Conservation (phyloP, 352 stramenopile species). For the Pythium inflatum region DNA sequence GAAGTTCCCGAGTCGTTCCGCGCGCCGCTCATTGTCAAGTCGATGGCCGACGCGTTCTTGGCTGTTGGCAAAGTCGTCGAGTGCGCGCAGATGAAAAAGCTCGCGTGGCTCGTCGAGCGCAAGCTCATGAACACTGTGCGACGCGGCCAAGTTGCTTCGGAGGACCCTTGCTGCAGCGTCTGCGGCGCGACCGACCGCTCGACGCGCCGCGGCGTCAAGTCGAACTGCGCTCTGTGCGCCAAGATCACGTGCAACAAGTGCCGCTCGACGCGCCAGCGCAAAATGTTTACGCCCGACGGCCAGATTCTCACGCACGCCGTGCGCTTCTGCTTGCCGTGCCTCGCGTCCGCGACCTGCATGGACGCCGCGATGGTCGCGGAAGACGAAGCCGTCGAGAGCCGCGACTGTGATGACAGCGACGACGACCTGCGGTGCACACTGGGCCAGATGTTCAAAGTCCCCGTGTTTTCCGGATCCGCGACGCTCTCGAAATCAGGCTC, state of each 20-base stretch:
- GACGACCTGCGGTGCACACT: not conserved
- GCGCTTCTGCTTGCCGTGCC: conserved; percentile 17
- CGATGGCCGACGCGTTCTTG: conserved; percentile 41
- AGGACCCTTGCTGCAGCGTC: conserved; percentile 3
- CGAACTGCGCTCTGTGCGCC: conserved; percentile 2
- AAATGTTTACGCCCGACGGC: not conserved
- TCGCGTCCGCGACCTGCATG: not conserved
- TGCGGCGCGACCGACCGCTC: conserved; percentile 3
- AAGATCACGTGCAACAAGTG: conserved; percentile 12
- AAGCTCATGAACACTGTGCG: not conserved
- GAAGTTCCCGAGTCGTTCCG: conserved; percentile 34
- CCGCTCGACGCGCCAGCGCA: not conserved
- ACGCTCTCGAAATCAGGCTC: too few species aligned
- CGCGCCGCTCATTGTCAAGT: conserved; percentile 38
- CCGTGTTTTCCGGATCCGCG: not conserved
- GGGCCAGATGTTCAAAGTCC: not conserved
- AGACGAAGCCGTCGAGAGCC: conserved; percentile 2
- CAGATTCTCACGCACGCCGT: conserved; percentile 2
- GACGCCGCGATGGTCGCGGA: not conserved
- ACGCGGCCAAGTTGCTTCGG: not conserved
- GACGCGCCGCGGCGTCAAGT: conserved; percentile 8
- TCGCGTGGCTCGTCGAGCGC: conserved; percentile 42
- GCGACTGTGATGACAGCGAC: not conserved
- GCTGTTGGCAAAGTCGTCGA: conserved; percentile 39
- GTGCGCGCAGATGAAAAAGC: conserved; percentile 61